A percentile compares a stretch with the other conserved stretches of the same genome.
phyloP scores from a whole-genome alignment of 106 monocot genomes.

The Chionographis japonica region DNA sequence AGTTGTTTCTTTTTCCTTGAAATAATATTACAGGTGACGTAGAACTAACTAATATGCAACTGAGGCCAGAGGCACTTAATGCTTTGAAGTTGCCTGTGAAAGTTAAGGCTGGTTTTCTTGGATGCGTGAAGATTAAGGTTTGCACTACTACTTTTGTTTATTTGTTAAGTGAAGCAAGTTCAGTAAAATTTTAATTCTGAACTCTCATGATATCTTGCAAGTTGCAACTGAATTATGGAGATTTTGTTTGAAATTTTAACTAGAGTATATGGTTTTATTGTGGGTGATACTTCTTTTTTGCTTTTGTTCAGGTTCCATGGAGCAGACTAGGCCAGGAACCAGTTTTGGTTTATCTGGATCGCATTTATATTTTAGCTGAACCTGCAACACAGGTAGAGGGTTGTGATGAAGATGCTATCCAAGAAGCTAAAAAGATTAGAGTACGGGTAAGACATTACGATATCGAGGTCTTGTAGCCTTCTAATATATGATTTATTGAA shows the following conservation, averaged over 20 bases:
- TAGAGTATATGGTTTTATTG: not conserved
- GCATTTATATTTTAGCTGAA: slow-evolving; percentile 86
- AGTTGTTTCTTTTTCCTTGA: not conserved
- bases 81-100: slow-evolving; percentile 87
- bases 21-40: slow-evolving; percentile 76
- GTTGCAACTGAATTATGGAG: not conserved
- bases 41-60: slow-evolving; percentile 93
- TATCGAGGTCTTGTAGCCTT: not conserved
- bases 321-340: slow-evolving; percentile 95
- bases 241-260: not conserved
- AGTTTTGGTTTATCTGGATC: slow-evolving; percentile 86
- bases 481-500: not conserved
- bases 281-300: not conserved
- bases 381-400: slow-evolving; percentile 88
- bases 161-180: not conserved
- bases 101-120: slow-evolving; percentile 99
- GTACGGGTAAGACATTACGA: slow-evolving; percentile 37
- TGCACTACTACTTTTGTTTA: not conserved
- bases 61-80: slow-evolving; percentile 96
- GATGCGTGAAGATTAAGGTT: slow-evolving; percentile 92
- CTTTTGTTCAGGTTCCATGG: slow-evolving; percentile 86
- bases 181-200: no score
- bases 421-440: slow-evolving; percentile 81
- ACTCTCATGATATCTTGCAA: no score
- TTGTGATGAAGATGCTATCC: slow-evolving; percentile 77